These are phyloP conservation scores for Coemansia sp. DNA, from an alignment of 192 early-diverging fungal genomes.

Conservation along the genomic window DNA sequence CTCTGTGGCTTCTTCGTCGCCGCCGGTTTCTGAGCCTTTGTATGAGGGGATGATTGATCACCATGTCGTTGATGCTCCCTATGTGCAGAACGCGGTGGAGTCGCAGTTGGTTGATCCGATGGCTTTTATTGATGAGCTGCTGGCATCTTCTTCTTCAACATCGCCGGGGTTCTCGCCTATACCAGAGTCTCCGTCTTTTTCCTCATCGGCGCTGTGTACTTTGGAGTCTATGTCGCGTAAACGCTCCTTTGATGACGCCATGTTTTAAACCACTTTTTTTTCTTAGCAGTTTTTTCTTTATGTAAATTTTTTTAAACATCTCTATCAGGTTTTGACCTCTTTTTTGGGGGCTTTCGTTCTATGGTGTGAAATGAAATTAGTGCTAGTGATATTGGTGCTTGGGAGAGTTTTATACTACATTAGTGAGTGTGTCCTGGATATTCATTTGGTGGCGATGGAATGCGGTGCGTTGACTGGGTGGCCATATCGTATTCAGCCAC, in stretches of 20 bases:
- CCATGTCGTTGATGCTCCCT: constrained; percentile 25
- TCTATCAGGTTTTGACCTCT: neutral
- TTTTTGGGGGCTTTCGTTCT: neutral
- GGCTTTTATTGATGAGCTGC: constrained; percentile 47
- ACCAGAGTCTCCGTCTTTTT: neutral
- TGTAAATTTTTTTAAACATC: neutral
- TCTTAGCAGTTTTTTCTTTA: neutral
- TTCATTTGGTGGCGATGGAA: neutral
- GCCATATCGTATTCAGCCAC: neutral
- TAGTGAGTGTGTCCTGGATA: neutral
- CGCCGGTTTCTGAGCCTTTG: constrained; percentile 12
- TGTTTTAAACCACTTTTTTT: constrained; percentile 13
- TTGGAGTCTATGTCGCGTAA: constrained; percentile 24
- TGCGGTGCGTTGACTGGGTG: neutral
- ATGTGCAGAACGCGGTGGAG: constrained; percentile 10
- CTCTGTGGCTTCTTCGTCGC: neutral
- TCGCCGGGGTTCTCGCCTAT: constrained; percentile 28
- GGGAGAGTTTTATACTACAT: too few relatives aligned
- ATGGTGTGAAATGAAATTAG: too few relatives aligned
- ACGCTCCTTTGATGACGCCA: constrained; percentile 41
- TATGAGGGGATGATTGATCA: constrained; percentile 40
- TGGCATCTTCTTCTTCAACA: neutral
- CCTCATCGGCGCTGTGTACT: neutral
- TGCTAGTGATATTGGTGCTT: too few relatives aligned
- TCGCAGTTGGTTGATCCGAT: constrained; percentile 43